Conservation (phyloP, 2,329 filamentous ascomycete species). For the Fusarium sp. region DNA sequence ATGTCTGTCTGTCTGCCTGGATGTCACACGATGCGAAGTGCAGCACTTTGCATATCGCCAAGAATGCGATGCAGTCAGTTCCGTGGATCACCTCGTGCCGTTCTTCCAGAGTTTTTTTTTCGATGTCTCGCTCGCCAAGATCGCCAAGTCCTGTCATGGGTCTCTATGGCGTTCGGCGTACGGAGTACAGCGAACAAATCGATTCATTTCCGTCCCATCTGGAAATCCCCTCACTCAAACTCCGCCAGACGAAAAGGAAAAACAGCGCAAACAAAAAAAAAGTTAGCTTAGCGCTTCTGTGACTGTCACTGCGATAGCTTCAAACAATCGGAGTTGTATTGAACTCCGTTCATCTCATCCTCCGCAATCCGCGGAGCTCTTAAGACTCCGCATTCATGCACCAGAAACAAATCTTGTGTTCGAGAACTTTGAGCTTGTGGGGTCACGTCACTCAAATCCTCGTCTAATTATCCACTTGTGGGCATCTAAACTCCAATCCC, state of each 20-base stretch:
- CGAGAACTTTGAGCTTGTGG: constrained; percentile 20
- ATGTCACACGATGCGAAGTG: neutral
- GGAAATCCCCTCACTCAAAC: neutral
- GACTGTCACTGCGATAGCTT: neutral
- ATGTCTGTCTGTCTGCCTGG: neutral
- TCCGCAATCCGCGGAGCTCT: constrained; percentile 15
- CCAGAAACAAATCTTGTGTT: neutral
- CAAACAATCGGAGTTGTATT: neutral
- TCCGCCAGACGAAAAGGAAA: neutral
- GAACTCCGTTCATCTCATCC: neutral
- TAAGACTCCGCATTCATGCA: neutral
- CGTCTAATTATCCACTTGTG: constrained; percentile 5
- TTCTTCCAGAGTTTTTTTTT: constrained; percentile 10
- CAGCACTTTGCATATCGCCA: constrained; percentile 3
- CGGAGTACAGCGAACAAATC: constrained; percentile 1
- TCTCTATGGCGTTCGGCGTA: neutral
- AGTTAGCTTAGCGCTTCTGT: neutral
- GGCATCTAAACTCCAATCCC: constrained; percentile 3
- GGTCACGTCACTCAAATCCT: constrained; percentile 3
- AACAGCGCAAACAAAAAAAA: neutral
- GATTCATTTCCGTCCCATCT: neutral
- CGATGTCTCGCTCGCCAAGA: neutral
- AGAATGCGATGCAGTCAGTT: constrained; percentile 2
- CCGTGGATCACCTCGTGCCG: constrained; percentile 21
- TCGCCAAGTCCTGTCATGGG: constrained; percentile 11